Percentiles rank a stretch among this genome's conserved stretches.
phyloP scores from a whole-genome alignment of 768 basidiomycete species.

The Amanita jacksonii region DNA sequence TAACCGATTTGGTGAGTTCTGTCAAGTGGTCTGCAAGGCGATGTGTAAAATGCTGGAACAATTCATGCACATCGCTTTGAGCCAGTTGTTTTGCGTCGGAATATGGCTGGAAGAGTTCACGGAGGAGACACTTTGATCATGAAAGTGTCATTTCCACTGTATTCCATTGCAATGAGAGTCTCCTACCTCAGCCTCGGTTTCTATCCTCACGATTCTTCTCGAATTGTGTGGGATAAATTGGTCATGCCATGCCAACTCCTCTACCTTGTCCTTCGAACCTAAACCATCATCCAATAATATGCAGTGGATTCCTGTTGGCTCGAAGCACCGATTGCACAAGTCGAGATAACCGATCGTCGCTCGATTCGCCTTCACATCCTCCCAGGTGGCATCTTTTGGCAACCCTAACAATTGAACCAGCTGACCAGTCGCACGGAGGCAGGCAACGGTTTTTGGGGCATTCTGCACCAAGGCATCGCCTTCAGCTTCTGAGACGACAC shows the following conservation, averaged over 20 bases:
- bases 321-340: constrained; percentile 49
- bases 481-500: constrained; percentile 54
- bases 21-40: constrained; percentile 28
- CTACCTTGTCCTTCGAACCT: constrained; percentile 34
- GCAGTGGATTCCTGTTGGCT: constrained; percentile 49
- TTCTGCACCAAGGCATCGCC: constrained; percentile 43
- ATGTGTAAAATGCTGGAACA: constrained; percentile 25
- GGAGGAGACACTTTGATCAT: not conserved
- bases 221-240: constrained; percentile 41
- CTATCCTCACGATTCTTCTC: constrained; percentile 60
- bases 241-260: constrained; percentile 55
- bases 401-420: constrained; percentile 42
- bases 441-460: constrained; percentile 46
- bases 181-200: constrained; percentile 60
- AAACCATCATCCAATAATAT: constrained; percentile 72
- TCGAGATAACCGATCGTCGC: constrained; percentile 37
- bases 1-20: constrained; percentile 21
- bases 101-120: not conserved
- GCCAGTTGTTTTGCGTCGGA: not conserved
- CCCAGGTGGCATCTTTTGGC: constrained; percentile 39
- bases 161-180: constrained; percentile 5
- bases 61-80: constrained; percentile 14
- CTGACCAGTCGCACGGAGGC: constrained; percentile 46
- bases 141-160: constrained; percentile 14
- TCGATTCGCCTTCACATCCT: constrained; percentile 42